Evolutionary conservation across 2,329 filamentous ascomycete genomes (phyloP).

Genomic region (Tolypocladium pustulatum): DNA sequence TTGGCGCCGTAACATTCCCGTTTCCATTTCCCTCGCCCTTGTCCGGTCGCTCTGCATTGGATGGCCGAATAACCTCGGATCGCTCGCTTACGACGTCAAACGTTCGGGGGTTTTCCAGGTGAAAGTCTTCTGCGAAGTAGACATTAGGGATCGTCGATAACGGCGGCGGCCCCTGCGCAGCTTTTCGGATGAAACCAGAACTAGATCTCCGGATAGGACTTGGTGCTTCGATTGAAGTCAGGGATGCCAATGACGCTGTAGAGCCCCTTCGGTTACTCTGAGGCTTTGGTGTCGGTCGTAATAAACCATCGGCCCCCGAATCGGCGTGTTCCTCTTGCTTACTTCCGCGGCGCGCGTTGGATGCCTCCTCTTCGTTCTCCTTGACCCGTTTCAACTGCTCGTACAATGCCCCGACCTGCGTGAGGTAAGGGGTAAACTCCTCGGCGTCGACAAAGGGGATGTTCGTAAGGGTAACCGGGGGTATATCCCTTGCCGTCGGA

Average conservation of each 20-base stretch:
- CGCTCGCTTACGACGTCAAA: conserved; percentile 96
- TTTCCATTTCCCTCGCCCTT: conserved; percentile 46
- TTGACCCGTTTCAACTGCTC: conserved; percentile 81
- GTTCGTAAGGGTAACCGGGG: conserved; percentile 83
- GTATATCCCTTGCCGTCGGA: conserved; percentile 81
- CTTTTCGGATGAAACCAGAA: conserved; percentile 43
- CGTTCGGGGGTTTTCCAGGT: conserved; percentile 87
- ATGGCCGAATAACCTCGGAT: conserved; percentile 81
- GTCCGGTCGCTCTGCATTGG: conserved; percentile 42
- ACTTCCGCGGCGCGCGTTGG: conserved; percentile 27
- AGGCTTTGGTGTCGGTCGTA: conserved; percentile 29
- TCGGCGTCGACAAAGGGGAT: conserved; percentile 70
- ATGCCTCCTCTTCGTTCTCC: conserved; percentile 58
- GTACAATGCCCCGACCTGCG: conserved; percentile 77
- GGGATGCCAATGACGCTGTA: conserved; percentile 35
- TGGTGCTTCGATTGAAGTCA: conserved; percentile 37
- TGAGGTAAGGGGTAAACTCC: conserved; percentile 75
- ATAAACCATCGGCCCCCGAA: conserved; percentile 28
- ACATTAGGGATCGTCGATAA: conserved; percentile 85
- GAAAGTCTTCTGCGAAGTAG: conserved; percentile 93
- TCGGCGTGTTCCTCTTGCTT: conserved; percentile 33
- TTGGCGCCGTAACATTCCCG: conserved; percentile 42
- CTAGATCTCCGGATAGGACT: conserved; percentile 32
- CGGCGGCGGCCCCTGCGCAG: conserved; percentile 65
- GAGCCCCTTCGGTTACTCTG: conserved; percentile 22